Conservation (phyloP, 2,329 filamentous ascomycete genomes). For the Pseudocercospora musae region DNA sequence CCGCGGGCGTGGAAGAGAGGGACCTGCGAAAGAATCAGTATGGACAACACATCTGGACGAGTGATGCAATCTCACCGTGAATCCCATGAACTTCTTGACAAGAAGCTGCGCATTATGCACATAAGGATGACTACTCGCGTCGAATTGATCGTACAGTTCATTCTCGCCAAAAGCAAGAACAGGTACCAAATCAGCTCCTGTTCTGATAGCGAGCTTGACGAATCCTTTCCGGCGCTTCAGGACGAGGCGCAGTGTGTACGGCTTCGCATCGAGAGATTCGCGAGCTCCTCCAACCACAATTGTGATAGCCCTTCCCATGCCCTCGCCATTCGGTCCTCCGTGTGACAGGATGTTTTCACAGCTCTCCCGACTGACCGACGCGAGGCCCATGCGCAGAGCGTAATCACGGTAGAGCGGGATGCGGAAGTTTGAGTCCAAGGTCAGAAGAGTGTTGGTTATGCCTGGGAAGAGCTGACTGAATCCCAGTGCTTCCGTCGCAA, state of each 20-base stretch:
- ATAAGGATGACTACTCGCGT: conserved; percentile 69
- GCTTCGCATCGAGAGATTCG: conserved; percentile 85
- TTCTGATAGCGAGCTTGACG: conserved; percentile 85
- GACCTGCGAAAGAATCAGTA: conserved; percentile 52
- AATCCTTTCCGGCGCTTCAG: conserved; percentile 85
- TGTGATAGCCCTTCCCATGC: conserved; percentile 92
- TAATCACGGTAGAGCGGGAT: conserved; percentile 94
- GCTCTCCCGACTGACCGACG: conserved; percentile 84
- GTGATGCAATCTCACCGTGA: conserved; percentile 87
- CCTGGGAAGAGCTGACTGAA: conserved; percentile 87
- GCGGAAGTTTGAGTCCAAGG: conserved; percentile 92
- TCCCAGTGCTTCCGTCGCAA: conserved; percentile 83
- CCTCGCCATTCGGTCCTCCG: conserved; percentile 72
- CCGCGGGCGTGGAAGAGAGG: conserved; percentile 86
- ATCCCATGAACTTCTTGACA: conserved; percentile 81
- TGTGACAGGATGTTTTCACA: conserved; percentile 83
- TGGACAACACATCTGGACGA: conserved; percentile 63
- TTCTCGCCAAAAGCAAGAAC: conserved; percentile 94
- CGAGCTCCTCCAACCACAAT: conserved; percentile 92
- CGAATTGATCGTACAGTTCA: conserved; percentile 88
- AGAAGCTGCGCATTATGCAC: conserved; percentile 80
- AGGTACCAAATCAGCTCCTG: conserved; percentile 90
- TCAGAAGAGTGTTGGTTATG: conserved; percentile 89
- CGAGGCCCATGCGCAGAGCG: conserved; percentile 80
- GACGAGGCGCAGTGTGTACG: conserved; percentile 71